Base-by-base conservation (phyloP, 2,329 filamentous ascomycete genomes). In the Aspergillus caelatus region DNA sequence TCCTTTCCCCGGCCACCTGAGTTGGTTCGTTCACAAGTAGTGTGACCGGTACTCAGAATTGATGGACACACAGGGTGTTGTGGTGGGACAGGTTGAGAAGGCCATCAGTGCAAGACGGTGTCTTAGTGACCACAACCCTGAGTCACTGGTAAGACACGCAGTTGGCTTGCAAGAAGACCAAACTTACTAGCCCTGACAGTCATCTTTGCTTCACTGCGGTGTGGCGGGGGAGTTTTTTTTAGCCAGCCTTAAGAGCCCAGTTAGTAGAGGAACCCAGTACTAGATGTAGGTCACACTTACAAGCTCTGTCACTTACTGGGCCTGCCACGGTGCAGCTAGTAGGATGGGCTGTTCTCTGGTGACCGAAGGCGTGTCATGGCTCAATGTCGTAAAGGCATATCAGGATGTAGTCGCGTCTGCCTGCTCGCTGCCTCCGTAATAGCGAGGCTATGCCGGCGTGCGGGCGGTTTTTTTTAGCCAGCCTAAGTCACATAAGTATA, bases 271-370 rank as follows among this genome's bases (percentile, higher is more conserved):
- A 41, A 52, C 19, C 21, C 34, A 55, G n/a, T 19, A 21, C 19
- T 11, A 21, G 32, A 26, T 21, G 12, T 41, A 21, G 45, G 41
- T 11, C n/a, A 26, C 14, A 48, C 56, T 36, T 50, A 58, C 56
- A 50, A 46, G 56, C 45, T 48, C 45, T 70, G 65, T 68, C 67
- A 68, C 67, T 66, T 64, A 67, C 66, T 68, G 64, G 64, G 59
- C 62, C 21, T 64, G 64, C 62, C 62, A 41, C 56, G 58, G 39
- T 48, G 52, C 56, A 62, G 60, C 19, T 52, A 52, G 28, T 34
- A 8, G 21, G 34, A 56, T 16, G 39, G 21, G 6, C 19, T 57
- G 26, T 45, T 45, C 19, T 21, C 43, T 45, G 55, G n/a, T 21
- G 55, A 30, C 43, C 36, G 14, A 43, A 45, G 9, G 30, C 6